These are phyloP conservation scores for Musa beccarii DNA, from an alignment of 176 grass and related monocot genomes.

Conservation along the genomic window DNA sequence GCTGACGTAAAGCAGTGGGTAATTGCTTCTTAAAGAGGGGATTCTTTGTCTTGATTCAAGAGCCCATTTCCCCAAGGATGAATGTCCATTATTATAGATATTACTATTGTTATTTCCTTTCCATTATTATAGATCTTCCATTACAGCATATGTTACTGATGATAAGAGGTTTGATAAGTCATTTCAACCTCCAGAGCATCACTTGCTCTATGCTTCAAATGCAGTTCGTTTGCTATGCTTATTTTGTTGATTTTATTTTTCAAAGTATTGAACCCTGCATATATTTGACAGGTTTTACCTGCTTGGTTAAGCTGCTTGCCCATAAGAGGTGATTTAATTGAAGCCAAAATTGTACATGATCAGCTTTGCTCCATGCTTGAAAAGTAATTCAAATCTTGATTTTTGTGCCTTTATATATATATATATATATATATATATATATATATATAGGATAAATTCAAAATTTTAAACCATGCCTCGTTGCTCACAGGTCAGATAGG, in stretches of 20 bases:
- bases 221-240: background rate
- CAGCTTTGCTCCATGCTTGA: constrained; percentile 93
- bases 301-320: constrained; percentile 90
- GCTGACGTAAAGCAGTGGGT: too few species aligned
- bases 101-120: too few species aligned
- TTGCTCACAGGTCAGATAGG: constrained; percentile 50
- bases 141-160: too few species aligned
- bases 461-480: background rate
- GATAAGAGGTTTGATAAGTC: too few species aligned
- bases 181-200: background rate
- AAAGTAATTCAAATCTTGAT: constrained; percentile 31
- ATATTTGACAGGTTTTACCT: constrained; percentile 57
- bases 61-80: too few species aligned
- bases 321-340: constrained; percentile 86
- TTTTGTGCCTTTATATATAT: background rate
- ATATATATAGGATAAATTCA: background rate
- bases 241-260: background rate
- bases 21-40: too few species aligned
- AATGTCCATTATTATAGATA: too few species aligned
- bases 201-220: background rate
- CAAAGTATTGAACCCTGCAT: background rate
- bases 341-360: constrained; percentile 98
- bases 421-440: background rate
- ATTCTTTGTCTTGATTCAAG: too few species aligned
- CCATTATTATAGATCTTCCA: too few species aligned